Conservation (phyloP, 2,329 filamentous ascomycete genomes). For the Fusarium sp. region DNA sequence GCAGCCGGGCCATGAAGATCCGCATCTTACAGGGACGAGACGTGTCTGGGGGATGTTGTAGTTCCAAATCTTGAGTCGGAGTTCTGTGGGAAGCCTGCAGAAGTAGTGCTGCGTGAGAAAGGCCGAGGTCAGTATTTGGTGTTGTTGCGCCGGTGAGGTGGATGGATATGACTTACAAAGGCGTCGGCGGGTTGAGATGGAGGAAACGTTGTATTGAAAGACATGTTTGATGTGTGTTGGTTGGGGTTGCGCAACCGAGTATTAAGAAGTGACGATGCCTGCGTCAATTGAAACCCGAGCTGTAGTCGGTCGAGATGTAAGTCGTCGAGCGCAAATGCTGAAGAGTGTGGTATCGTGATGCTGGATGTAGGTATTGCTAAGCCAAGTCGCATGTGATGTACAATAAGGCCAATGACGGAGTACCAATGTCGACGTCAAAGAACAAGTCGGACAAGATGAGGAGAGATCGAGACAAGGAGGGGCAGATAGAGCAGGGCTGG, state of each 20-base stretch:
- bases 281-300: background rate
- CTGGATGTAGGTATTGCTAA: too few species aligned
- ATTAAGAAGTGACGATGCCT: background rate
- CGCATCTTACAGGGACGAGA: constrained; percentile 58
- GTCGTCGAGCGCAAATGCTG: background rate
- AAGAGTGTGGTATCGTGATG: background rate
- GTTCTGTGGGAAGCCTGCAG: constrained; percentile 57
- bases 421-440: background rate
- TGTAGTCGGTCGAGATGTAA: constrained; percentile 1
- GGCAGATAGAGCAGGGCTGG: constrained; percentile 12
- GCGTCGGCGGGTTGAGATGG: constrained; percentile 4
- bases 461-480: constrained; percentile 11
- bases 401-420: background rate
- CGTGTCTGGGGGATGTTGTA: constrained; percentile 57
- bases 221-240: constrained; percentile 8
- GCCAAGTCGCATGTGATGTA: background rate
- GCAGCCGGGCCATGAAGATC: constrained; percentile 46
- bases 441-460: constrained; percentile 11
- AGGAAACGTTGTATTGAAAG: constrained; percentile 9
- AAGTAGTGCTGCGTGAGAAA: constrained; percentile 53
- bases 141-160: background rate
- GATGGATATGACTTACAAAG: constrained; percentile 30
- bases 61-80: constrained; percentile 62
- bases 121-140: constrained; percentile 16
- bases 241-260: background rate